These are phyloP conservation scores for Boletus vermiculosoides DNA, from an alignment of 768 basidiomycete species.

Conservation along the genomic window DNA sequence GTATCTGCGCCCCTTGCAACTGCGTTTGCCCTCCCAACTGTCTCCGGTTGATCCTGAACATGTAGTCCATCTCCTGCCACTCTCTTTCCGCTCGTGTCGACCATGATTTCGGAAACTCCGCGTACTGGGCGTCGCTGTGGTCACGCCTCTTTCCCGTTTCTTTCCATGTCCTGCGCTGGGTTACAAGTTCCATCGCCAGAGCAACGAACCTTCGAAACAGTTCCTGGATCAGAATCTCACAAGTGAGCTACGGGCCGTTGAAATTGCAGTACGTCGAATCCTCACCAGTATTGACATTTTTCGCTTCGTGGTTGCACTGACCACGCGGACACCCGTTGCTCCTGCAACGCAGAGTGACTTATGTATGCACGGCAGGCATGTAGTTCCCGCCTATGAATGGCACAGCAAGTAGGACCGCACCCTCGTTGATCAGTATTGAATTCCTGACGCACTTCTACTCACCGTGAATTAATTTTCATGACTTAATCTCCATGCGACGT, in stretches of 20 bases:
- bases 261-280: constrained; percentile 11
- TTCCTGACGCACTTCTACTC: constrained; percentile 8
- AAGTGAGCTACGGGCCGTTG: constrained; percentile 17
- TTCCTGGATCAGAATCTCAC: constrained; percentile 14
- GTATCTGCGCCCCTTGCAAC: constrained; percentile 3
- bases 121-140: constrained; percentile 14
- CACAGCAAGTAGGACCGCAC: constrained; percentile 22
- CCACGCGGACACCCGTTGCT: constrained; percentile 24
- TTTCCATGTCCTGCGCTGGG: constrained; percentile 22
- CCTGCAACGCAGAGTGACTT: constrained; percentile 20
- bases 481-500: constrained; percentile 18
- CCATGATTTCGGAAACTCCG: constrained; percentile 28
- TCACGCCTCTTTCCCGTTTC: constrained; percentile 5
- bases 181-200: constrained; percentile 22
- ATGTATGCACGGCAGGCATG: constrained; percentile 21
- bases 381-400: constrained; percentile 10
- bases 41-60: constrained; percentile 17
- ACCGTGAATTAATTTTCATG: constrained; percentile 16
- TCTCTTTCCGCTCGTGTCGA: constrained; percentile 26
- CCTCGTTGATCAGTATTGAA: constrained; percentile 16
- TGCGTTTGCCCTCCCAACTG: constrained; percentile 8
- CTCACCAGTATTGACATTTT: constrained; percentile 33
- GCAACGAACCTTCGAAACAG: constrained; percentile 25
- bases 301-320: constrained; percentile 21
- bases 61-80: constrained; percentile 26